Base-by-base conservation (phyloP, 306 rosid genomes). In the Purshia tridentata region DNA sequence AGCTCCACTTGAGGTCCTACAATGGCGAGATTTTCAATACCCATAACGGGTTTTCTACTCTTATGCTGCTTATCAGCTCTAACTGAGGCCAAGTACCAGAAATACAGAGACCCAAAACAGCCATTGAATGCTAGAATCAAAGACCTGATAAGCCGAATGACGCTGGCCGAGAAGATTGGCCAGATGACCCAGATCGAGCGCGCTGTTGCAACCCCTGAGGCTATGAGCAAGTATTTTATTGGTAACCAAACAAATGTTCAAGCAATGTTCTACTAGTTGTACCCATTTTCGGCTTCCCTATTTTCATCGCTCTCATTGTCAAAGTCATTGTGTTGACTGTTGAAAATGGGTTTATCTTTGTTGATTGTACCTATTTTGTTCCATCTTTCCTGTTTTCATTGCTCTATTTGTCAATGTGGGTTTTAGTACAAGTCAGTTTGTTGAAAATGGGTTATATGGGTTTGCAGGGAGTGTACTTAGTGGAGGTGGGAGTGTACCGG, bases 401-500 rank as follows among this genome's bases (percentile, higher is more conserved):
- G 9, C 19, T 19, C 19, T 7, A 13, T 47, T 11, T 47, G 44
- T 29, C 18, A 16, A 46, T 48, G 48, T 57, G 64, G 40, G 61
- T 10, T 56, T 55, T 56, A 56, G 61, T 20, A 22, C 39, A 22
- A 10, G 29, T 56, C 37, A 29, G 12, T 35, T n/a, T 23, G 12
- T 2, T 10, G 18, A n/a, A 47, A 47, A 39, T 23, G 62, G 16
- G 37, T 18, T 51, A 23, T 2, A 19, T 39, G 47, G 29, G 50
- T 71, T 54, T 78, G 49, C 86, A 94, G 98, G 98, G 81, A 94
- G 97, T 83, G 98, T 94, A 29, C 88, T 94, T 72, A 94, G 98
- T 77, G 98, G 98, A 1, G 98, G 98, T 76, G 98, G 98, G 41
- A 94, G 98, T 84, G 98, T 85, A 48, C 98, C 98, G 56, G 91